phyloP scores from a whole-genome alignment of 1,139 yeast genomes.

The Suhomyces bolitotheri region DNA sequence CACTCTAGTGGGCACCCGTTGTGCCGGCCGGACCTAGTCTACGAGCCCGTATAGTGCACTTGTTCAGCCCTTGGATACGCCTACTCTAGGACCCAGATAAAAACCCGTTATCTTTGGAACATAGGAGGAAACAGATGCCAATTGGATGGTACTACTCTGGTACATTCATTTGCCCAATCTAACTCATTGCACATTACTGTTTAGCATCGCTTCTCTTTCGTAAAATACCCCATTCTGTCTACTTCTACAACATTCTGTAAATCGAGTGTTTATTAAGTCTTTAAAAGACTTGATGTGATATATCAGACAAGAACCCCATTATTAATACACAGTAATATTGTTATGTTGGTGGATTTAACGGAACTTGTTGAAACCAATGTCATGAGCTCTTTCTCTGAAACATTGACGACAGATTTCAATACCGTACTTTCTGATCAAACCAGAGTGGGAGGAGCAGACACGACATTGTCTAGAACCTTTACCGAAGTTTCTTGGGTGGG shows the following conservation, averaged over 20 bases:
- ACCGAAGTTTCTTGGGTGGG: slow-evolving; percentile 99
- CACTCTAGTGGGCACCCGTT: too few relatives aligned
- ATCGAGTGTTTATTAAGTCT: slow-evolving; percentile 13
- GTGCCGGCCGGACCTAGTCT: too few relatives aligned
- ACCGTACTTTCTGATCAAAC: slow-evolving; percentile 99
- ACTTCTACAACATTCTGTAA: slow-evolving; percentile 5
- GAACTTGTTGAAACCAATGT: slow-evolving; percentile 99
- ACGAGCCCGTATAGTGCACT: too few relatives aligned
- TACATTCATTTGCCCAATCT: background rate
- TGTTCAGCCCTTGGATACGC: too few relatives aligned
- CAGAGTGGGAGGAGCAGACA: slow-evolving; percentile 98
- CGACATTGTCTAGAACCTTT: slow-evolving; percentile 99
- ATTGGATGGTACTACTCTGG: background rate
- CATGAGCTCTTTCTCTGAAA: slow-evolving; percentile 99
- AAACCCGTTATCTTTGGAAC: too few relatives aligned
- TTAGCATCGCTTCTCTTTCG: too few relatives aligned
- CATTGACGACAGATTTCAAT: slow-evolving; percentile 99
- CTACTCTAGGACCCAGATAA: too few relatives aligned
- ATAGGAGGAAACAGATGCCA: too few relatives aligned
- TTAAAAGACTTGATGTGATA: slow-evolving; percentile 11
- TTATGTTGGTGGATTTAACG: slow-evolving; percentile 56
- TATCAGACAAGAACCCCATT: slow-evolving; percentile 13
- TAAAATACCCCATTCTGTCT: too few relatives aligned
- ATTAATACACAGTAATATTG: slow-evolving; percentile 12
- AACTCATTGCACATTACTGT: slow-evolving; percentile 1